phyloP scores from a whole-genome alignment of 2,329 filamentous ascomycete genomes.

The Xylaria hypoxylon region DNA sequence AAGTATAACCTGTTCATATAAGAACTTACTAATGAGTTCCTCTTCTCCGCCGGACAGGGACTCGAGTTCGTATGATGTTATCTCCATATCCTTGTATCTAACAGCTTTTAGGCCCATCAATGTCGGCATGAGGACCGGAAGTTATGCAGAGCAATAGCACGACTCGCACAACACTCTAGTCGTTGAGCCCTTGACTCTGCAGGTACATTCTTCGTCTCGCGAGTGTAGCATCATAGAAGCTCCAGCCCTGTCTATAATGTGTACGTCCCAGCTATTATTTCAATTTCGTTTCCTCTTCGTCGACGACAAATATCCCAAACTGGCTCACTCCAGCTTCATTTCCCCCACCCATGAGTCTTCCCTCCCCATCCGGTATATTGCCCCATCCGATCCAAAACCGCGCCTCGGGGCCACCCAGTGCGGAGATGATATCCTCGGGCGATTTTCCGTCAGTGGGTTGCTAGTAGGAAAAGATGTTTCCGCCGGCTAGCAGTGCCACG shows the following conservation, averaged over 20 bases:
- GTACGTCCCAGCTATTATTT: too few species aligned
- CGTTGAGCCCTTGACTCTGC: too few species aligned
- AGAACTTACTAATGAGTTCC: not conserved
- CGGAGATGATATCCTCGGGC: slow-evolving; percentile 7
- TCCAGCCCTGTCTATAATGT: too few species aligned
- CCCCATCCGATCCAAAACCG: slow-evolving; percentile 36
- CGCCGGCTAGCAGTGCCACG: slow-evolving; percentile 34
- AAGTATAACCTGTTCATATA: not conserved
- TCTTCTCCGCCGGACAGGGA: not conserved
- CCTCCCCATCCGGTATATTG: slow-evolving; percentile 18
- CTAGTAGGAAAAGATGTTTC: slow-evolving; percentile 30
- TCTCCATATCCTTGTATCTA: not conserved
- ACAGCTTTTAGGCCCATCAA: too few species aligned
- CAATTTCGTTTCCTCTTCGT: not conserved
- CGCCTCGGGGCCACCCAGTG: slow-evolving; percentile 1
- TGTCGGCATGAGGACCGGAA: too few species aligned
- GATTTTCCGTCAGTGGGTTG: not conserved
- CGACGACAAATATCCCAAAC: slow-evolving; percentile 24
- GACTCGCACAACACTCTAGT: too few species aligned
- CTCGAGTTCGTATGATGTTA: not conserved
- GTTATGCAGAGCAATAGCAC: too few species aligned
- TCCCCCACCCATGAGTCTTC: not conserved
- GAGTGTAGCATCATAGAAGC: too few species aligned
- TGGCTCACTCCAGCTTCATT: slow-evolving; percentile 18
- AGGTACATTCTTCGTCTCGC: too few species aligned